A percentile compares a stretch with the other conserved stretches of the same genome.
Conservation (phyloP, 768 basidiomycete species). For the Mycena filopes region DNA sequence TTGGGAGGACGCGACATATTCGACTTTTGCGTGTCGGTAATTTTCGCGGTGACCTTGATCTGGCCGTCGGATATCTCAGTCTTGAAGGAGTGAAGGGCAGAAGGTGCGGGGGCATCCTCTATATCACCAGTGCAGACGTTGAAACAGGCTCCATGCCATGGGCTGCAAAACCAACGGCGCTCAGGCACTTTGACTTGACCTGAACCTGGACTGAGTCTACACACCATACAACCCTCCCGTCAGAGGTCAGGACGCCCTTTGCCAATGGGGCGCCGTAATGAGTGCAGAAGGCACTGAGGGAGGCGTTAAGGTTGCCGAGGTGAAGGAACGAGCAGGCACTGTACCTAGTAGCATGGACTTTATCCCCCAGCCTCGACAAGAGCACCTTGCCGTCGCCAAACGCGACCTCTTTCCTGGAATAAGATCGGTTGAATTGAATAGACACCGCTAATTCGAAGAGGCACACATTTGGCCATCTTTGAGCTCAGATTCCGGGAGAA, state of each 20-base stretch:
- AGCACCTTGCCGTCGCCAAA: conserved; percentile 85
- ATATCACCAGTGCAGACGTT: conserved; percentile 87
- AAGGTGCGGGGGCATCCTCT: conserved; percentile 92
- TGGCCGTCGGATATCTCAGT: conserved; percentile 74
- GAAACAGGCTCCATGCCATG: conserved; percentile 96
- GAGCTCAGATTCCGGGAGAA: conserved; percentile 66
- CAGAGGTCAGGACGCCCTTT: conserved; percentile 82
- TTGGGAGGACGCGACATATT: conserved; percentile 74
- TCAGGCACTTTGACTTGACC: neutral
- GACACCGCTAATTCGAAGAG: neutral
- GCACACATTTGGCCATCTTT: conserved; percentile 73
- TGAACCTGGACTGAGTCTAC: conserved; percentile 33
- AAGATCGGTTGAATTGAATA: conserved; percentile 1
- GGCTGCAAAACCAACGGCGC: conserved; percentile 51
- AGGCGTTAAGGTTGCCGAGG: too few relatives aligned
- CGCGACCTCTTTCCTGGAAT: conserved; percentile 81
- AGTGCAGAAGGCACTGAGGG: conserved; percentile 86
- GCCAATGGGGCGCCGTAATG: conserved; percentile 92
- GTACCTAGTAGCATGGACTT: conserved; percentile 84
- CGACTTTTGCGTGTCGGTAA: conserved; percentile 67
- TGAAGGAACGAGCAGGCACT: too few relatives aligned
- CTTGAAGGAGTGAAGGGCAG: conserved; percentile 83
- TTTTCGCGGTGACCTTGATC: conserved; percentile 81
- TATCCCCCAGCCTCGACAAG: conserved; percentile 78
- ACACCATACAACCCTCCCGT: conserved; percentile 84